Evolutionary conservation across 176 grass and related monocot species (phyloP).

Genomic region (Poa pratensis): DNA sequence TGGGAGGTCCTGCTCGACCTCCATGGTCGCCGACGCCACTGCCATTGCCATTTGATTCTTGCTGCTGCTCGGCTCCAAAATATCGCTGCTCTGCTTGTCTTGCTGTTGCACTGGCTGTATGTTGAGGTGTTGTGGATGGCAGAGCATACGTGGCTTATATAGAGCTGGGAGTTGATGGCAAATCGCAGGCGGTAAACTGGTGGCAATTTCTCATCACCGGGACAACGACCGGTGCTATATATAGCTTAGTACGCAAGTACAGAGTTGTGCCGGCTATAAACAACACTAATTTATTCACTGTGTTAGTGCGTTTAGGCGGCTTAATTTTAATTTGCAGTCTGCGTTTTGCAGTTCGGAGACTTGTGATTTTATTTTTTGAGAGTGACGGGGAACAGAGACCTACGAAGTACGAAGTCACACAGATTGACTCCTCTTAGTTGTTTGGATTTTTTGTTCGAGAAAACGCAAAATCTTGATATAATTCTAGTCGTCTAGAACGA

Average conservation of each 20-base stretch:
- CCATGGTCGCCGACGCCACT: conserved; percentile 31
- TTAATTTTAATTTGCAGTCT: neutral
- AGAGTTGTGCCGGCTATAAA: neutral
- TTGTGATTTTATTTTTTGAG: neutral
- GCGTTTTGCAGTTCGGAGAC: conserved; percentile 14
- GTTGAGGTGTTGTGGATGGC: neutral
- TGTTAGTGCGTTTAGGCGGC: neutral
- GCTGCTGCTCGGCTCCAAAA: neutral
- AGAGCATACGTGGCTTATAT: neutral
- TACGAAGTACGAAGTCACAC: conserved; percentile 6
- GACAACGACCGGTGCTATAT: conserved; percentile 9
- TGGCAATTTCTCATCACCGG: neutral
- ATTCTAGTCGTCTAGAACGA: too few relatives aligned
- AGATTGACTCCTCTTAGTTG: conserved; percentile 31
- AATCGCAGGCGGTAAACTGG: conserved; percentile 36
- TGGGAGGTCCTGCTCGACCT: conserved; percentile 64
- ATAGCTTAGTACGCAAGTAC: neutral
- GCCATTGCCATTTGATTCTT: neutral
- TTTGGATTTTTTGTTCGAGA: too few relatives aligned
- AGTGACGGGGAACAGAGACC: neutral
- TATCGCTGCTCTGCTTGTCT: neutral
- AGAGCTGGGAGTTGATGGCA: neutral
- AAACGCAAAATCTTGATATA: too few relatives aligned
- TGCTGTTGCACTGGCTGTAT: neutral
- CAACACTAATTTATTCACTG: neutral